Conservation (phyloP, 495 filamentous ascomycete species). For the Chaetomium fimeti region DNA sequence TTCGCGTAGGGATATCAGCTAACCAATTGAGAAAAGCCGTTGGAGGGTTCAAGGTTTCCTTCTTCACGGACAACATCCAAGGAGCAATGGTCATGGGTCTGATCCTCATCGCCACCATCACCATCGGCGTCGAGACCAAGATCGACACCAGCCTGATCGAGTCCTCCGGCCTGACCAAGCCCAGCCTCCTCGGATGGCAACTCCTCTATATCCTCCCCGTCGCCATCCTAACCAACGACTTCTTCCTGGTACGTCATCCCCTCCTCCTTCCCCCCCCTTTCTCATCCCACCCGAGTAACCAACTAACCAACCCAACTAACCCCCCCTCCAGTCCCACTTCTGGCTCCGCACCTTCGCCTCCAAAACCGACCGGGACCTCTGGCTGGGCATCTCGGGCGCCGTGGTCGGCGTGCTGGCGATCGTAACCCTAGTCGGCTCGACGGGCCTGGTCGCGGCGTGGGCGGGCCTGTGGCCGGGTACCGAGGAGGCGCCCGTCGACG, state of each 20-base stretch:
- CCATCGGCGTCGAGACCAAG: constrained; percentile 66
- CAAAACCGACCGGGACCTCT: constrained; percentile 72
- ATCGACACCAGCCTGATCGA: constrained; percentile 65
- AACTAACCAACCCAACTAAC: background rate
- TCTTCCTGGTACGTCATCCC: constrained; percentile 55
- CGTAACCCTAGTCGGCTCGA: constrained; percentile 63
- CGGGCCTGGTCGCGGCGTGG: constrained; percentile 72
- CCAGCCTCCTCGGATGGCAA: constrained; percentile 70
- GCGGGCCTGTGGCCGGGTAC: constrained; percentile 60
- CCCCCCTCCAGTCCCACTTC: constrained; percentile 53
- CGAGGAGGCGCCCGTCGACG: constrained; percentile 50
- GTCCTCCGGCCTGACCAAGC: constrained; percentile 57
- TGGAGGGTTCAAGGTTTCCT: constrained; percentile 74
- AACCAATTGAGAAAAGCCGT: constrained; percentile 50
- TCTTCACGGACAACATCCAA: constrained; percentile 75
- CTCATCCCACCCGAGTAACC: background rate
- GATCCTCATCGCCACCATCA: constrained; percentile 66
- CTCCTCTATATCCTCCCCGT: constrained; percentile 74
- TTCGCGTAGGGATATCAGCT: constrained; percentile 16
- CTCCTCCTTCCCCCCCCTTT: too few relatives aligned
- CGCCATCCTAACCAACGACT: constrained; percentile 72
- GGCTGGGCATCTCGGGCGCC: constrained; percentile 65
- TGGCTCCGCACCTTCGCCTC: constrained; percentile 82
- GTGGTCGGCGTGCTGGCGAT: constrained; percentile 60
- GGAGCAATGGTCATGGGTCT: constrained; percentile 68